Base-by-base conservation (phyloP, 2,329 filamentous ascomycete species). In the Cyanodermella asteris region DNA sequence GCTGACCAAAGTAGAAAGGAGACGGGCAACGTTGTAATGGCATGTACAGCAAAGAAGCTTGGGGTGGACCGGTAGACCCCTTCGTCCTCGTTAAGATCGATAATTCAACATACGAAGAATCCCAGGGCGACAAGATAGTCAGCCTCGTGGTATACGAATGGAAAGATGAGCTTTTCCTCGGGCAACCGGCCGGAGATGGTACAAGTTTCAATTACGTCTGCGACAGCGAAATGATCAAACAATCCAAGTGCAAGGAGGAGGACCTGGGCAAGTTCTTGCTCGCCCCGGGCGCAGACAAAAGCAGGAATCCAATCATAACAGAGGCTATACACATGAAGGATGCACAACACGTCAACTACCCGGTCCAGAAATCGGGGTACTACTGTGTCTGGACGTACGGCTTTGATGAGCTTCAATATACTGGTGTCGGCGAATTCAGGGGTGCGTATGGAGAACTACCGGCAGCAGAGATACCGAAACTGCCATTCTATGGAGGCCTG, bases 381-480 rank as follows among this genome's bases (percentile, higher is more conserved):
- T 97, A 91, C 49, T 97, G 87, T 41, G 72, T 97, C 30, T 68
- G 77, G 26, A 87, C 80, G 2, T 71, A 69, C 34, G 63, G 62
- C 13, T 84, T 68, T 44, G 56, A 63, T 6, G 48, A 61, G 29
- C 33, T 40, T 12, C 60, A 77, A 22, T 97, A 90, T 44, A 64
- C 60, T 23, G 82, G 74, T 6, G 64, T 87, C 9, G 72, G 87
- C 21, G 82, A 87, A 40, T 97, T 94, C 49, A 71, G 82, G 33
- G 94, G 97, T 49, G 76, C 87, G 3, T 97, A 90, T 44, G 87
- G 87, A 44, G 84, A 97, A 55, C 70, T 97, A 28, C 77, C 82
- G 5, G 87, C 81, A 6, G 81, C 81, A 2, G 84, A 97, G 47
- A 93, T 97, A 36, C 75, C 90, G 12, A 97, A 97, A 49, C 59